Conservation (phyloP, 2,329 filamentous ascomycete genomes). For the Talaromyces sp. region DNA sequence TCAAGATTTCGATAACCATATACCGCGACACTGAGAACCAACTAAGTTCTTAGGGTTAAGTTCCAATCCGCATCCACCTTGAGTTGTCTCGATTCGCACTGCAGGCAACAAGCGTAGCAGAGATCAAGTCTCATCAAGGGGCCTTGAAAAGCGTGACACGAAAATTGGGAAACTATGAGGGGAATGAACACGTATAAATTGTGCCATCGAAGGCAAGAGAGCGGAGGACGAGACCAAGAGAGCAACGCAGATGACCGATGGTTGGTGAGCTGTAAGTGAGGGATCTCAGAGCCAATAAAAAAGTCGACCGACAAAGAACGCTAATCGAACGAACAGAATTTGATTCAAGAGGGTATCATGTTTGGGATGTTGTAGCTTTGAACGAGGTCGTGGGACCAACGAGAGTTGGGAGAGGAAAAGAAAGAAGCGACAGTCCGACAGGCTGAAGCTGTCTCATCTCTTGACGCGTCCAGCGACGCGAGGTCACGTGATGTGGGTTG, state of each 20-base stretch:
- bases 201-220: slow-evolving; percentile 35
- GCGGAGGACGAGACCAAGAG: slow-evolving; percentile 25
- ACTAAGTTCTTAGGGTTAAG: slow-evolving; percentile 88
- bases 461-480: slow-evolving; percentile 4
- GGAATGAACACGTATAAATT: slow-evolving; percentile 63
- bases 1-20: slow-evolving; percentile 65
- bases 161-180: slow-evolving; percentile 72
- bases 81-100: slow-evolving; percentile 36
- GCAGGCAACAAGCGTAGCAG: slow-evolving; percentile 20
- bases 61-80: slow-evolving; percentile 69
- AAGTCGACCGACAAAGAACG: slow-evolving; percentile 1
- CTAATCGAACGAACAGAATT: neutral
- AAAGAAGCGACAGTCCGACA: neutral
- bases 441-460: neutral
- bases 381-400: neutral
- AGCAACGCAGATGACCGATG: slow-evolving; percentile 8
- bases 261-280: slow-evolving; percentile 6
- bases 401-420: slow-evolving; percentile 8
- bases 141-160: slow-evolving; percentile 53
- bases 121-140: slow-evolving; percentile 38
- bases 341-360: neutral
- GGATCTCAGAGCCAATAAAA: slow-evolving; percentile 13
- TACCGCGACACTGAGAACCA: slow-evolving; percentile 70
- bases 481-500: neutral
- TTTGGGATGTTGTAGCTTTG: neutral